Percentiles rank a stretch among this genome's conserved stretches.
Conservation (phyloP, 805 yeast genomes). For the Kuraishia capsulata region DNA sequence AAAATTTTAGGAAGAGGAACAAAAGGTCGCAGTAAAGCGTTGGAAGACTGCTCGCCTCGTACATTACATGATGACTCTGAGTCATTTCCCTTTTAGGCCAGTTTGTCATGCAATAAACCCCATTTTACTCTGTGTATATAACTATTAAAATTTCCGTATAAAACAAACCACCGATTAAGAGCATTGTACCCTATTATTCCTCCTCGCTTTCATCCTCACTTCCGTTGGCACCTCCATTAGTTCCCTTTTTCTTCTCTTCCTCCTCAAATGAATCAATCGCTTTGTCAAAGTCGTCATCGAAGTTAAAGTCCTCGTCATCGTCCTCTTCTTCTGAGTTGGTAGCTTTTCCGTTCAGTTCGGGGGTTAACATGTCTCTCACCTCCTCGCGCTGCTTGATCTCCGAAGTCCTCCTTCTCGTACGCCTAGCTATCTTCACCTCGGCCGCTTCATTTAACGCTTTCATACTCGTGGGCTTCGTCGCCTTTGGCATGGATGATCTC, state of each 20-base stretch:
- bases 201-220: not conserved
- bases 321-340: not conserved
- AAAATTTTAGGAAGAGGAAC: too few species aligned
- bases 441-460: not conserved
- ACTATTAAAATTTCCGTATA: too few species aligned
- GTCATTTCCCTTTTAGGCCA: too few species aligned
- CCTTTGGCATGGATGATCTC: too few species aligned
- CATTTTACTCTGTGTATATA: too few species aligned
- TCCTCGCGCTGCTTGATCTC: not conserved
- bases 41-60: too few species aligned
- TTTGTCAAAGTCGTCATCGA: constrained; percentile 2
- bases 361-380: not conserved
- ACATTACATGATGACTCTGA: too few species aligned
- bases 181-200: not conserved
- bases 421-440: not conserved
- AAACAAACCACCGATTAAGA: too few species aligned
- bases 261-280: constrained; percentile 10
- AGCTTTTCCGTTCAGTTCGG: not conserved
- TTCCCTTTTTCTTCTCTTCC: constrained; percentile 12
- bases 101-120: too few species aligned
- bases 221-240: too few species aligned
- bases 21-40: too few species aligned
- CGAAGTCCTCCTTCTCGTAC: not conserved
- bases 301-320: constrained; percentile 1
- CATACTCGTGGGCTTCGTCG: not conserved